Conservation (phyloP, 148 eudicot genomes). For the Limonium bicolor region DNA sequence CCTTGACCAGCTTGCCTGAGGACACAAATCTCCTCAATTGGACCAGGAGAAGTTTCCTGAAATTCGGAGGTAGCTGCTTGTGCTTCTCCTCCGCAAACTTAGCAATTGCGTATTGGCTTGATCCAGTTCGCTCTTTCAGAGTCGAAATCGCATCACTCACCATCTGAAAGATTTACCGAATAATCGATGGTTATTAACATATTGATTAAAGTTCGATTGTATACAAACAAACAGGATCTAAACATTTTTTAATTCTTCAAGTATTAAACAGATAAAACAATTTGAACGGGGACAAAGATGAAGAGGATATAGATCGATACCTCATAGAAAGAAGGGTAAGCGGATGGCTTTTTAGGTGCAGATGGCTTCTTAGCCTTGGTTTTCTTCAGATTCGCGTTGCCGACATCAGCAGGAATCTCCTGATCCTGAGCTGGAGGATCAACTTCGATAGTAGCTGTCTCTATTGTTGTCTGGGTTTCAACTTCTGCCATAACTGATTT, state of each 20-base stretch:
- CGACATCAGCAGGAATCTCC: neutral
- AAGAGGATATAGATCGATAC: conserved; percentile 3
- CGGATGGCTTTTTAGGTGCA: conserved; percentile 4
- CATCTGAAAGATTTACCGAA: too few relatives aligned
- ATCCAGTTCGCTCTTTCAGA: conserved; percentile 1
- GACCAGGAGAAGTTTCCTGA: conserved; percentile 1
- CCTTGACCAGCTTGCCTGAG: conserved; percentile 5
- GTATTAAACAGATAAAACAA: neutral
- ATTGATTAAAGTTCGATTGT: too few relatives aligned
- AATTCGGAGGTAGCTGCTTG: conserved; percentile 1
- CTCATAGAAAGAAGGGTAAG: conserved; percentile 21
- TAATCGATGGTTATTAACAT: too few relatives aligned
- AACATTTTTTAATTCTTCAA: neutral
- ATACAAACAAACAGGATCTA: neutral
- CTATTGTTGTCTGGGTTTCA: neutral
- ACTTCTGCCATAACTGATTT: neutral
- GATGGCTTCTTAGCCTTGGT: neutral
- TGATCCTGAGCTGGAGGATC: neutral
- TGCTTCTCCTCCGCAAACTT: conserved; percentile 3
- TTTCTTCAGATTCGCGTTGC: neutral
- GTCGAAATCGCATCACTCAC: conserved; percentile 18
- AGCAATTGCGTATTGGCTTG: conserved; percentile 5
- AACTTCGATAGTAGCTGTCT: neutral
- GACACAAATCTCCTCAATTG: neutral
- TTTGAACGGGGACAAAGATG: neutral